phyloP scores from a whole-genome alignment of 106 monocot species.

The Ottelia alismoides region DNA sequence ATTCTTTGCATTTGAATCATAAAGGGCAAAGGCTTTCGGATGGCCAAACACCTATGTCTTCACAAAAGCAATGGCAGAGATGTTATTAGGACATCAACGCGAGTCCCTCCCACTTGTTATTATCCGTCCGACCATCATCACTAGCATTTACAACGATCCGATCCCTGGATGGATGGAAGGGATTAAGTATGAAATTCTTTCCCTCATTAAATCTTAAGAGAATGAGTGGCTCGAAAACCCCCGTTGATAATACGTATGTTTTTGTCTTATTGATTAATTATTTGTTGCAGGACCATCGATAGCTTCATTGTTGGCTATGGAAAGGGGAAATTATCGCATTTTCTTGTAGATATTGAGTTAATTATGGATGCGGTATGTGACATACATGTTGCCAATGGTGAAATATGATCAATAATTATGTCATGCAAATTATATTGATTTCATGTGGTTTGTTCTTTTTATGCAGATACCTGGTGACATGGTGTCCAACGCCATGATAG shows the following conservation, averaged over 20 bases:
- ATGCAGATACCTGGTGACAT: constrained; percentile 77
- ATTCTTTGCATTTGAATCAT: too few species aligned
- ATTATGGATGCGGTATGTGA: constrained; percentile 45
- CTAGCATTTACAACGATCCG: constrained; percentile 59
- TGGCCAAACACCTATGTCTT: constrained; percentile 91
- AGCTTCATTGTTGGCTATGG: constrained; percentile 52
- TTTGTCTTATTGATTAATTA: too few species aligned
- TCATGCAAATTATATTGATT: too few species aligned
- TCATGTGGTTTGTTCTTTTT: too few species aligned
- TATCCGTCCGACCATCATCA: constrained; percentile 64
- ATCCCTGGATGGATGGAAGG: constrained; percentile 81
- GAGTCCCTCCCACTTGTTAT: constrained; percentile 50
- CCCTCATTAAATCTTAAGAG: too few species aligned
- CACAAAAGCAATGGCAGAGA: constrained; percentile 81
- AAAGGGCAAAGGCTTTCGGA: constrained; percentile 51
- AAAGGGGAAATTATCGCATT: constrained; percentile 41
- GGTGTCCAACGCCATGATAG: constrained; percentile 77
- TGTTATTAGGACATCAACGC: constrained; percentile 48
- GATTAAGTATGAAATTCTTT: constrained; percentile 44
- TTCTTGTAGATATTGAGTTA: constrained; percentile 32
- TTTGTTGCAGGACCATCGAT: constrained; percentile 48
- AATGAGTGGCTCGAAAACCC: too few species aligned
- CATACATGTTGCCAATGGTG: too few species aligned
- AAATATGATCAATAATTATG: too few species aligned
- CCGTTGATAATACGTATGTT: too few species aligned